A percentile compares a stretch with the other conserved stretches of the same genome.
Conservation (phyloP, 2,329 filamentous ascomycete genomes). For the Ophiostoma ips region DNA sequence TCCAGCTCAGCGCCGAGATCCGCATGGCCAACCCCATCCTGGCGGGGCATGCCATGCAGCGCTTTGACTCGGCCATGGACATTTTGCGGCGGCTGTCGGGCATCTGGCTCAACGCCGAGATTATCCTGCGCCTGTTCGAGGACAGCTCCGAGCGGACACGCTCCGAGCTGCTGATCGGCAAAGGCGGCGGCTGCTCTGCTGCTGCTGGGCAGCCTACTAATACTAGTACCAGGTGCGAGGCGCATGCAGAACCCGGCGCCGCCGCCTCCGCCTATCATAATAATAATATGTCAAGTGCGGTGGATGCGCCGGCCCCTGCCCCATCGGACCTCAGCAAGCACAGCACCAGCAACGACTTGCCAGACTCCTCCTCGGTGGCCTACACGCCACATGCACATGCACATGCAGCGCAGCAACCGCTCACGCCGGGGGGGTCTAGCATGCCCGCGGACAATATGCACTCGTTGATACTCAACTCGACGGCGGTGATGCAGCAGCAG, state of each 20-base stretch:
- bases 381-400: background rate
- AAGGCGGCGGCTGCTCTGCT: background rate
- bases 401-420: background rate
- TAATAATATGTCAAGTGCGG: no score
- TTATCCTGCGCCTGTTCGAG: conserved; percentile 15
- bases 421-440: background rate
- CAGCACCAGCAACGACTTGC: background rate
- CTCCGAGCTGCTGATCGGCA: conserved; percentile 3
- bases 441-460: background rate
- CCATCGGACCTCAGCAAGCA: background rate
- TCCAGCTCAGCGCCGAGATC: conserved; percentile 15
- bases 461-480: background rate
- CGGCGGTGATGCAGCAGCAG: background rate
- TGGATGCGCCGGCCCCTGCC: background rate
- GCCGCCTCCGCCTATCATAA: no score
- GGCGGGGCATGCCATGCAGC: conserved; percentile 13
- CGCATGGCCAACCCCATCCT: conserved; percentile 15
- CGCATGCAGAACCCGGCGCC: background rate
- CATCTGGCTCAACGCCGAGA: conserved; percentile 15
- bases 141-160: conserved; percentile 17
- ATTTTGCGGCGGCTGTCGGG: conserved; percentile 12
- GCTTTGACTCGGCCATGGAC: conserved; percentile 14
- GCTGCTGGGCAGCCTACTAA: background rate
- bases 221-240: no score
- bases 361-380: background rate